Conservation (phyloP, 331 rosid species). For the Spiraea crenata region DNA sequence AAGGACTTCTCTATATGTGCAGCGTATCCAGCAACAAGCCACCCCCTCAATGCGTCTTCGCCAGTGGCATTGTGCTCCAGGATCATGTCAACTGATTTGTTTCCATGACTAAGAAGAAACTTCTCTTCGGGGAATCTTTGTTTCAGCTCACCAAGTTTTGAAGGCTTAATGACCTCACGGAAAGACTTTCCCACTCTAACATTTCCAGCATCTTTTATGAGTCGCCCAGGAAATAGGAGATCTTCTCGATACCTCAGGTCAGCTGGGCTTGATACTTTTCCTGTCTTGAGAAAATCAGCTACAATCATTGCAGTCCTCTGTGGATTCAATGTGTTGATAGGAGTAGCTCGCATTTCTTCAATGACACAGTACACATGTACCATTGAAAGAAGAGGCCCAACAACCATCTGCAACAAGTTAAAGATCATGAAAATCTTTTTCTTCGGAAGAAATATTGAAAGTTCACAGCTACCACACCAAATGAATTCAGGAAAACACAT, state of each 20-base stretch:
- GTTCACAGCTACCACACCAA: not conserved
- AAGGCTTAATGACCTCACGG: constrained; percentile 61
- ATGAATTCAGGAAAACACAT: not conserved
- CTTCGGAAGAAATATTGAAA: not conserved
- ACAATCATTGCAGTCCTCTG: constrained; percentile 88
- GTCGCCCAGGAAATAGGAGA: constrained; percentile 63
- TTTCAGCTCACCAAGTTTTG: constrained; percentile 50
- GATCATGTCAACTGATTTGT: constrained; percentile 65
- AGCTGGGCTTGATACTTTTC: constrained; percentile 68
- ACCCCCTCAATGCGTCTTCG: constrained; percentile 85
- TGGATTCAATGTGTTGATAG: constrained; percentile 76
- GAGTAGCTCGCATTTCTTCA: constrained; percentile 88
- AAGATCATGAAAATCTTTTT: constrained; percentile 26
- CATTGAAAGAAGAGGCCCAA: constrained; percentile 68
- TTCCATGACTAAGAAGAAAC: constrained; percentile 51
- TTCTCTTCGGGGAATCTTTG: constrained; percentile 65
- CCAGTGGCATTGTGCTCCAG: constrained; percentile 67
- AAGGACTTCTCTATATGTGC: constrained; percentile 37
- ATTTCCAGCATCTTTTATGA: constrained; percentile 75
- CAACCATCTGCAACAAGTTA: constrained; percentile 53
- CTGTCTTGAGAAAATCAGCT: constrained; percentile 69
- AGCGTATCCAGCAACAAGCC: constrained; percentile 81
- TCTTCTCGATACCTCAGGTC: constrained; percentile 81
- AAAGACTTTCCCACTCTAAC: constrained; percentile 71
- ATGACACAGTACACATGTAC: constrained; percentile 63